A percentile compares a stretch with the other conserved stretches of the same genome.
Conservation (phyloP, 495 filamentous ascomycete species). For the Aspergillus kassunensis region DNA sequence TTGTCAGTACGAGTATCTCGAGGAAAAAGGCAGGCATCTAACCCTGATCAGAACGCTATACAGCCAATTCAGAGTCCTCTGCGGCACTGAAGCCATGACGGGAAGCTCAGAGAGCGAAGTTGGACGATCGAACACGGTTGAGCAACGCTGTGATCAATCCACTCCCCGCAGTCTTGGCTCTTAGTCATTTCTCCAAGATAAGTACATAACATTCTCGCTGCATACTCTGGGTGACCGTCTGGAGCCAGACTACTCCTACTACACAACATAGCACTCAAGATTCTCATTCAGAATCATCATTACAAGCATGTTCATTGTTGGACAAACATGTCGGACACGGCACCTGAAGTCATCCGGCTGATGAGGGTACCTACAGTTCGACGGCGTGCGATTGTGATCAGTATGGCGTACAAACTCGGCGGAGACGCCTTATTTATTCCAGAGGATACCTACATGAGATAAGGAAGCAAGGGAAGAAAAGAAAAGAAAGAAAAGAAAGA, state of each 20-base stretch:
- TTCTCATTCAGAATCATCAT: too few relatives aligned
- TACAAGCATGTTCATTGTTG: too few relatives aligned
- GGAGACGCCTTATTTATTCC: not conserved
- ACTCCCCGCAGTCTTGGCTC: constrained; percentile 11
- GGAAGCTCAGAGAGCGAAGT: constrained; percentile 10
- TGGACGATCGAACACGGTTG: constrained; percentile 6
- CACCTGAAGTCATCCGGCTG: too few relatives aligned
- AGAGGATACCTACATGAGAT: not conserved
- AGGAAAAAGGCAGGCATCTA: constrained; percentile 12
- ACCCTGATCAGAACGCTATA: constrained; percentile 86
- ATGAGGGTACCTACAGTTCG: too few relatives aligned
- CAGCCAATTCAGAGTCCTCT: constrained; percentile 90
- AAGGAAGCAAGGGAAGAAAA: too few relatives aligned
- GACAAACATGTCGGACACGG: too few relatives aligned
- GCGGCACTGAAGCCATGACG: constrained; percentile 72
- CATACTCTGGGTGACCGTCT: too few relatives aligned
- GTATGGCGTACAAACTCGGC: not conserved
- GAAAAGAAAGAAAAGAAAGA: too few relatives aligned
- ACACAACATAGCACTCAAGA: too few relatives aligned
- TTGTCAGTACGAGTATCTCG: constrained; percentile 5
- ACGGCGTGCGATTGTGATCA: too few relatives aligned
- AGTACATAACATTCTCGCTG: too few relatives aligned
- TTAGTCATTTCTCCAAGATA: constrained; percentile 4
- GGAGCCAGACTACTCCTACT: too few relatives aligned
- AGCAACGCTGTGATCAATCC: not conserved